Evolutionary conservation across 2,329 filamentous ascomycete genomes (phyloP), one percentile per base, ranked within the genome.

Genomic region (Grosmannia clavigera): DNA sequence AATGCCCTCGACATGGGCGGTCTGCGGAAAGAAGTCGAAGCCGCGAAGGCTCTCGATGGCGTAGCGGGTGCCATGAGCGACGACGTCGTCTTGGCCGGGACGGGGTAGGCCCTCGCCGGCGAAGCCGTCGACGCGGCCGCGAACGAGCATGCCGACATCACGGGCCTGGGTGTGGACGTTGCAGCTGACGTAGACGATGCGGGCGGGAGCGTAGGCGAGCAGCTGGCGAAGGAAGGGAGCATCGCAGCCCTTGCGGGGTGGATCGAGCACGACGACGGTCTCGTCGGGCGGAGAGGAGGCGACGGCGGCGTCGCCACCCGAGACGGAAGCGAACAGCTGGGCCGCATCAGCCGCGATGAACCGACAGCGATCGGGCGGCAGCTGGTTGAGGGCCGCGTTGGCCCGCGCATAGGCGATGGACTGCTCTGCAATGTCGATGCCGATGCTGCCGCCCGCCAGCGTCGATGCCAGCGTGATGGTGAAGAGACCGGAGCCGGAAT

Each of bases 91-190:
- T 55, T 61, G 67, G 31, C 60, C 19, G 70, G 63, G 61, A 69
- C 65, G 0, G 63, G 65, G 43, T 4, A 46, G 43, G 43, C 43
- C 43, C 43, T 46, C 43, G 55, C 70, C 62, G 33, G 27, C 59
- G 27, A 58, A 58, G 50, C 70, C 67, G 3, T 67, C 67, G 55
- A 72, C 71, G 67, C 82, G 73, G 0, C 92, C 91, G 43, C 86
- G 80, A 1, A 97, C 90, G 67, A 99, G 74, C 63, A 92, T 83
- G 0, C 92, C 94, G 0, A 99, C 85, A 73, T 99, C 94, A 58
- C 94, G 78, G 16, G 94, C 94, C 79, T 97, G 94, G 10, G 92
- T 97, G 70, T 99, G 94, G 65, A 99, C 94, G 69, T 99, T 99
- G 68, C 94, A 99, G 70, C 89, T 95, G 50, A 99, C 92, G 71